Evolutionary conservation across 805 yeast genomes (phyloP), one percentile per base, ranked within the genome.

Genomic region (Metschnikowia corniflorae): DNA sequence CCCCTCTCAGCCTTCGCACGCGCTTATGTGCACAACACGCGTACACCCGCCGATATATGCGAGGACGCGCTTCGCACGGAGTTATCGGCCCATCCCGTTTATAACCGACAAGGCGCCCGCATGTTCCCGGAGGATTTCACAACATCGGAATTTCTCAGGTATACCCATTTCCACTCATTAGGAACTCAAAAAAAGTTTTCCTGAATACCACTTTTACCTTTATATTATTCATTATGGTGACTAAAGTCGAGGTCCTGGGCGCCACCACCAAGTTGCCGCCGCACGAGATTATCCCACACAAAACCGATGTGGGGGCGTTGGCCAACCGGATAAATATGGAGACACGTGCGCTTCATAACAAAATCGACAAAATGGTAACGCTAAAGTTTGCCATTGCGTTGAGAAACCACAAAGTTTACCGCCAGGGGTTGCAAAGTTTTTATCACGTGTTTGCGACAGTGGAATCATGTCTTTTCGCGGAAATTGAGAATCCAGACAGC

Each of bases 251-350:
- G n/a, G n/a, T n/a, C n/a, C 27, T 3, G 24, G 43, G 37, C 7
- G 46, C 63, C 30, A 59, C 62, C 33, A 55, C 67, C 37, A 63
- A 61, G 37, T 48, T 61, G 30, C 48, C 51, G 24, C 67, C 62
- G 40, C 59, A 56, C 34, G 85, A 80, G 54, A 74, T 80, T 22
- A 71, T 86, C 21, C 95, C 95, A 2, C 70, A 77, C n/a, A 81
- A 82, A 38, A 73, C 75, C n/a, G 95, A 86, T 55, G 64, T 80
- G 13, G 95, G 89, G 17, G 95, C 95, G 6, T 66, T 86, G 35
- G 95, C 80, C 31, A 86, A 86, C 69, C 68, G 95, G 55, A 86
- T 86, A 53, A 86, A 86, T 58, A 55, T 58, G 31, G 81, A 78
- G 51, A 86, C 95, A 2, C 70, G 80, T 43, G 60, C 67, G 13